These are phyloP conservation scores for Claviceps capensis DNA, from an alignment of 2,329 filamentous ascomycete species.

Conservation along the genomic window DNA sequence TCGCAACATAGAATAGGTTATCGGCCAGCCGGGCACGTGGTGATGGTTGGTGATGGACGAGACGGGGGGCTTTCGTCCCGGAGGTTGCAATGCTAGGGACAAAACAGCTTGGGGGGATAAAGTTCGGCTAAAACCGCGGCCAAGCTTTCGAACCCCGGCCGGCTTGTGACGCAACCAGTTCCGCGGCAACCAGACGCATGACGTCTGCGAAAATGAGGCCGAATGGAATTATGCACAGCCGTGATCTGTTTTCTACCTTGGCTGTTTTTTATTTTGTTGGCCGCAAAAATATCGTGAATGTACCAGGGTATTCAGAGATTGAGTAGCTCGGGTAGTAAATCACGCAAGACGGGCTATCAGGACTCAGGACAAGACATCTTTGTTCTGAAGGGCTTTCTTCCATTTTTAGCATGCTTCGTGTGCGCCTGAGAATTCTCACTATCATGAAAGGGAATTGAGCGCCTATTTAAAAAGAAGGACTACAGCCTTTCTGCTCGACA, in stretches of 20 bases:
- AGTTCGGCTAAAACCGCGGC: conserved; percentile 25
- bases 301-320: not conserved
- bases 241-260: not conserved
- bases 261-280: not conserved
- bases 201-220: not conserved
- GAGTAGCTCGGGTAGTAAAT: not conserved
- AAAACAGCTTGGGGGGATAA: conserved; percentile 30
- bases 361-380: not conserved
- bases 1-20: conserved; percentile 52
- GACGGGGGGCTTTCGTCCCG: conserved; percentile 1
- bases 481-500: not conserved
- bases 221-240: too few species aligned
- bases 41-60: conserved; percentile 15
- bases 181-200: not conserved
- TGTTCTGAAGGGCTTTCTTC: not conserved
- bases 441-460: not conserved
- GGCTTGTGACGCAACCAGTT: conserved; percentile 18
- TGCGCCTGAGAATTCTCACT: not conserved
- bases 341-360: not conserved
- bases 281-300: not conserved
- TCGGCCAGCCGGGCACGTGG: conserved; percentile 25
- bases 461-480: not conserved
- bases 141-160: conserved; percentile 9
- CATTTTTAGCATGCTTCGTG: not conserved
- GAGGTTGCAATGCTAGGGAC: conserved; percentile 18